Evolutionary conservation across 2,329 filamentous ascomycete genomes (phyloP), one percentile per base, ranked within the genome.

Genomic region (Fusarium pseudograminearum): DNA sequence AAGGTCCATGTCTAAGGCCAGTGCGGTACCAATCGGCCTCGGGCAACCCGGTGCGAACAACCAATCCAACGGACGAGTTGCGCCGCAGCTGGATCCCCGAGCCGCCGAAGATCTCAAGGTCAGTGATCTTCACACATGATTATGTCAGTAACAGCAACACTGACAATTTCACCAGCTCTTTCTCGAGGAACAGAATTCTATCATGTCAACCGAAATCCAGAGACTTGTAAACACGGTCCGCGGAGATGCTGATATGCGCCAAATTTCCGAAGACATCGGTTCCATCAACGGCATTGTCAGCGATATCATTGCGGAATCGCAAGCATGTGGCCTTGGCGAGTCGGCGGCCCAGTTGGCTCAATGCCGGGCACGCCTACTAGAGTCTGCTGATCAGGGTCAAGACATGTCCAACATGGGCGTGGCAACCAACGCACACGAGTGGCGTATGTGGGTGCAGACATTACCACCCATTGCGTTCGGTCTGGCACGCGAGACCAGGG

Each of bases 401-500:
- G 85, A 87, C 11, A 85, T 91, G 28, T 86, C 84, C 10, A 84
- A 79, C 36, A 79, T 84, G 5, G 85, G 84, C 48, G 80, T 83
- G 18, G 55, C 65, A 20, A 83, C 83, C 41, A 81, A 87, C 47
- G 83, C 85, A 56, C 81, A 84, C 64, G 84, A 87, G 68, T 89
- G 87, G 87, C 84, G 84, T 67, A 83, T 85, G 75, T 90, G 91
- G 83, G 90, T 87, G 57, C 89, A 91, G 77, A 90, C 88, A 30
- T 81, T 97, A 52, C 93, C 93, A 14, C 93, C 93, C 4, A 89
- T 96, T 71, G 93, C 93, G n/a, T 97, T 97, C 79, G 91, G 93
- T 79, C 91, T 95, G 76, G 93, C 92, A 9, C 86, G 91, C 63
- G 91, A 94, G 79, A 92, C 91, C 53, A 96, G 95, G 83, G 93